Evolutionary conservation across 2,329 filamentous ascomycete species (phyloP).

Genomic region (Penicillium glabrum): DNA sequence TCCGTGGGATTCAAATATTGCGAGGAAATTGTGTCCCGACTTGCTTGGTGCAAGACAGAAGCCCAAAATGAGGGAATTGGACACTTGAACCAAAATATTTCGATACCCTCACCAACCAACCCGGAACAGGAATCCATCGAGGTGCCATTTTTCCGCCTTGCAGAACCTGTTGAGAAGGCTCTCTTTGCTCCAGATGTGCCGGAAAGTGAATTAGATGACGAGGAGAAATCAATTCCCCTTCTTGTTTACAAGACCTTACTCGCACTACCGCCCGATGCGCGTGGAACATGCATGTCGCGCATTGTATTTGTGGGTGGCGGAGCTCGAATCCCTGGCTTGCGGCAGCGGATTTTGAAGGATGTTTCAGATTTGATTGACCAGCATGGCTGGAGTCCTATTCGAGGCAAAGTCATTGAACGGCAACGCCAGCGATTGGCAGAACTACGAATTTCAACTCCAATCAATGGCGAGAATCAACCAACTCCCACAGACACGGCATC

Average conservation of each 20-base stretch:
- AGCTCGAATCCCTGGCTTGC: slow-evolving; percentile 75
- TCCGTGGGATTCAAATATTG: slow-evolving; percentile 72
- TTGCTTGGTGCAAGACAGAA: slow-evolving; percentile 69
- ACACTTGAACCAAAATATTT: slow-evolving; percentile 37
- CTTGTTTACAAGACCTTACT: slow-evolving; percentile 76
- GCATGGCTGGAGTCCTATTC: slow-evolving; percentile 75
- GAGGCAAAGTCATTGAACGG: slow-evolving; percentile 64
- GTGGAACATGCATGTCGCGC: slow-evolving; percentile 82
- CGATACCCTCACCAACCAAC: slow-evolving; percentile 46
- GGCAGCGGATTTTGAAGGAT: slow-evolving; percentile 73
- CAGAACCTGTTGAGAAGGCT: slow-evolving; percentile 71
- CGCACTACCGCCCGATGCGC: slow-evolving; percentile 75
- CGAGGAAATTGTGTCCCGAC: slow-evolving; percentile 72
- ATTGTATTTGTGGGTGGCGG: slow-evolving; percentile 84
- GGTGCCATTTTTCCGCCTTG: slow-evolving; percentile 68
- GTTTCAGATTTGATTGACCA: slow-evolving; percentile 64
- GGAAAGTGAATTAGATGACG: slow-evolving; percentile 70
- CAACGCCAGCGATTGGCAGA: slow-evolving; percentile 46
- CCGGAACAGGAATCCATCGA: slow-evolving; percentile 49
- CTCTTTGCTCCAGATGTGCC: slow-evolving; percentile 64
- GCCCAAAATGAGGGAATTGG: slow-evolving; percentile 2
- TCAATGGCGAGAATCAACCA: slow-evolving; percentile 6
- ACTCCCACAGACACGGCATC: not conserved
- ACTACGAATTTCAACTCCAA: slow-evolving; percentile 24
- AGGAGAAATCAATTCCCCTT: slow-evolving; percentile 76